A percentile compares a stretch with the other conserved stretches of the same genome.
Conservation (phyloP, 2,329 filamentous ascomycete species). For the Fusarium xyrophilum region DNA sequence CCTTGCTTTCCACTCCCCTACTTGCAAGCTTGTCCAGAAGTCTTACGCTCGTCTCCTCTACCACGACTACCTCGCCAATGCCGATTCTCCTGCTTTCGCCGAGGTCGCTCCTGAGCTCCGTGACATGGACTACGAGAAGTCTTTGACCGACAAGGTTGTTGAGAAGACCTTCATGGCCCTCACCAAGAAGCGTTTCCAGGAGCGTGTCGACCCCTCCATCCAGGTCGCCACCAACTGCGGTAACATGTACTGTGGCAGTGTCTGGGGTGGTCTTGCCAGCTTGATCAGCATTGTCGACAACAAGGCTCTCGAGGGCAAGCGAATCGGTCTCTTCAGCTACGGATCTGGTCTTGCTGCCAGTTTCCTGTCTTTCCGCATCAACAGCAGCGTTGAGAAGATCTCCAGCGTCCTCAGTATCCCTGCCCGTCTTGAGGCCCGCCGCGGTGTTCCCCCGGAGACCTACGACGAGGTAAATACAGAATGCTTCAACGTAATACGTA, state of each 20-base stretch:
- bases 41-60: conserved; percentile 84
- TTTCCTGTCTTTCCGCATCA: conserved; percentile 76
- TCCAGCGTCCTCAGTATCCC: conserved; percentile 73
- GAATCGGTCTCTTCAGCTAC: conserved; percentile 79
- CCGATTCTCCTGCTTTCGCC: conserved; percentile 70
- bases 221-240: conserved; percentile 79
- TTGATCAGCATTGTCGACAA: conserved; percentile 70
- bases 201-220: conserved; percentile 76
- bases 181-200: conserved; percentile 83
- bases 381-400: conserved; percentile 73
- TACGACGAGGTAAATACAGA: conserved; percentile 72
- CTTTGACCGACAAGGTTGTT: conserved; percentile 78
- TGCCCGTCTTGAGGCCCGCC: conserved; percentile 69
- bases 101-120: conserved; percentile 79
- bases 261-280: conserved; percentile 78
- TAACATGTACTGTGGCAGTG: conserved; percentile 73
- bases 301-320: conserved; percentile 72
- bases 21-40: conserved; percentile 87
- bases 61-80: conserved; percentile 81
- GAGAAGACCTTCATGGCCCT: conserved; percentile 88
- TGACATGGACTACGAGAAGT: conserved; percentile 80
- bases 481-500: neutral
- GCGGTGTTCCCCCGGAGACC: conserved; percentile 70
- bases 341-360: conserved; percentile 76
- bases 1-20: conserved; percentile 82